Evolutionary conservation across 2,329 filamentous ascomycete genomes (phyloP), one percentile per base, ranked within the genome.

Genomic region (Penicillium sp.): DNA sequence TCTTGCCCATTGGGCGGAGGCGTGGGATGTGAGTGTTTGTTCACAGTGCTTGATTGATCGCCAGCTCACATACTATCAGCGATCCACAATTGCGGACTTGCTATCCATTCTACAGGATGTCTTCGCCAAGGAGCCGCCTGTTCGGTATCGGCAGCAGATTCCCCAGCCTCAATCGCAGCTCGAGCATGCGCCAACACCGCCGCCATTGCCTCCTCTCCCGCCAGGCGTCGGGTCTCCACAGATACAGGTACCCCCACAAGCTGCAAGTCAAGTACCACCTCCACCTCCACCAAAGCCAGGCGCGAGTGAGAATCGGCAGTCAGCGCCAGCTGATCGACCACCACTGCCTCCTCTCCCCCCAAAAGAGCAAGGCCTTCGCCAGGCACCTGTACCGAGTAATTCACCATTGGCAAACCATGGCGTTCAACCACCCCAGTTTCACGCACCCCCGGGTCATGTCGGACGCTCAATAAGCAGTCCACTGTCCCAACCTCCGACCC

Each of bases 121-220:
- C 21, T 99, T 99, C 70, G 88, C 92, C 36, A 96, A 95, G 75
- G 94, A 99, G 67, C 94, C 94, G 8, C 94, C 94, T 0, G 90
- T 97, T 4, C 86, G 94, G 56, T 86, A 92, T 32, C 87, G 86
- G 62, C 86, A 69, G 36, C 68, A 69, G 32, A 55, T 62, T 42
- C 70, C 67, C 54, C 64, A 73, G 39, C 64, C 73, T 22, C 67
- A 68, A 43, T 53, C 71, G 9, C 62, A 63, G 44, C 32, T 18
- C 2, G 52, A 38, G 49, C 62, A 65, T 36, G 58, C 60, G n/a
- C 65, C 69, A 27, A 76, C 79, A 54, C 85, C 86, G 46, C 88
- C 89, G 31, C 86, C 87, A 11, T 74, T 89, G n/a, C 89, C 89
- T 55, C 89, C 89, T 50, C 78, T 89, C 16, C 90, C 89, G 8